phyloP scores from a whole-genome alignment of 495 filamentous ascomycete species.

The Hyaloscypha hepaticicola region DNA sequence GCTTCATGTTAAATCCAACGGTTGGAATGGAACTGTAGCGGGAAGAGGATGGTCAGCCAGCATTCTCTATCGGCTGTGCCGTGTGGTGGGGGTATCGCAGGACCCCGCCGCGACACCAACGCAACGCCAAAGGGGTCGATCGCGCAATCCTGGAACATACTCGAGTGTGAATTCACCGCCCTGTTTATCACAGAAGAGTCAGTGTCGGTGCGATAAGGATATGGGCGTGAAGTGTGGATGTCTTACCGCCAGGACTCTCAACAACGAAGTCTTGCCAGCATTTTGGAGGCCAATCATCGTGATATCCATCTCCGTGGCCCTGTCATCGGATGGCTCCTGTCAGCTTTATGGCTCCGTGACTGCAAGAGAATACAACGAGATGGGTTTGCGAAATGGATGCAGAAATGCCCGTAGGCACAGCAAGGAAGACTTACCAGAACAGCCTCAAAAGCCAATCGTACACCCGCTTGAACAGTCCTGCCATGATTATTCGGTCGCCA shows the following conservation, averaged over 20 bases:
- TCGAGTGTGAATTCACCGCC: constrained; percentile 98
- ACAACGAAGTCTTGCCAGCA: constrained; percentile 93
- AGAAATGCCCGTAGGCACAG: background rate
- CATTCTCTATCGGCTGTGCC: background rate
- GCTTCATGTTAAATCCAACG: constrained; percentile 98
- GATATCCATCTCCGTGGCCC: constrained; percentile 99
- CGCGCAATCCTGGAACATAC: constrained; percentile 55
- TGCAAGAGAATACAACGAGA: background rate
- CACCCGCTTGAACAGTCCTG: constrained; percentile 84
- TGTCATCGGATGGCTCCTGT: constrained; percentile 37
- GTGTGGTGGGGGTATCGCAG: constrained; percentile 9
- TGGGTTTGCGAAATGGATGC: background rate
- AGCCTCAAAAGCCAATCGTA: constrained; percentile 98
- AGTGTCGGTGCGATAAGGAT: constrained; percentile 24
- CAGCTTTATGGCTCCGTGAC: constrained; percentile 12
- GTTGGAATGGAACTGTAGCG: constrained; percentile 88
- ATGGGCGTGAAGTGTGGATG: background rate
- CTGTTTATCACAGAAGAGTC: constrained; percentile 48
- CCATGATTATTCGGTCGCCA: constrained; percentile 52
- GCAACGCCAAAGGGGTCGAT: constrained; percentile 1
- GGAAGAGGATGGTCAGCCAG: constrained; percentile 20
- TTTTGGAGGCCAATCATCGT: constrained; percentile 99
- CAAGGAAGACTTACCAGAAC: constrained; percentile 78
- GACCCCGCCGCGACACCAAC: background rate
- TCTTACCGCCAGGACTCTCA: constrained; percentile 91